Conservation (phyloP, 495 filamentous ascomycete genomes). For the Cercophora samala region DNA sequence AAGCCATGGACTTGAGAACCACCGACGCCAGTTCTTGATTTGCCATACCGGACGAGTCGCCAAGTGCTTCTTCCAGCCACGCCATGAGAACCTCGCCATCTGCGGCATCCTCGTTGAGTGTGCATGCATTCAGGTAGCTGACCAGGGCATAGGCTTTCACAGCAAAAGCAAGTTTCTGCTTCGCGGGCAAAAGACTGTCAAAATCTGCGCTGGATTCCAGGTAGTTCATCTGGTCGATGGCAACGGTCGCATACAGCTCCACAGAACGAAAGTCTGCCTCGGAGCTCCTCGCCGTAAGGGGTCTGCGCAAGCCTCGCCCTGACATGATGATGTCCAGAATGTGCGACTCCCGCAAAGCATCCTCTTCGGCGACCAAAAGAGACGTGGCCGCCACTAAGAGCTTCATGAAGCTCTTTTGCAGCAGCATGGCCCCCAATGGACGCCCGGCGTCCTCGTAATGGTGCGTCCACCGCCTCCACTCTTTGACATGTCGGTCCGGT, state of each 20-base stretch:
- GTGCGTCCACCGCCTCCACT: constrained; percentile 81
- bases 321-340: constrained; percentile 76
- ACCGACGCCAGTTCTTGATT: constrained; percentile 68
- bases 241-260: constrained; percentile 68
- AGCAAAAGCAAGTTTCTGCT: constrained; percentile 80
- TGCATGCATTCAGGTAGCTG: constrained; percentile 77
- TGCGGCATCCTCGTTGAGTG: constrained; percentile 73
- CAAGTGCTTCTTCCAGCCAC: constrained; percentile 79
- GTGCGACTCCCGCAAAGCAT: constrained; percentile 56
- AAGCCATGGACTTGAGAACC: constrained; percentile 75
- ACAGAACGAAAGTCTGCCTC: constrained; percentile 55
- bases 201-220: constrained; percentile 91
- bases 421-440: constrained; percentile 86
- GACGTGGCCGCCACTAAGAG: constrained; percentile 78
- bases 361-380: constrained; percentile 59
- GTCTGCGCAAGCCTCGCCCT: constrained; percentile 36
- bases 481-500: constrained; percentile 50
- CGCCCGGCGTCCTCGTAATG: constrained; percentile 75
- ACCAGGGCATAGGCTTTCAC: constrained; percentile 80
- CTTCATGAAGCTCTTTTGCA: constrained; percentile 82
- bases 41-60: constrained; percentile 75
- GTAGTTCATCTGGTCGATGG: constrained; percentile 74
- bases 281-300: constrained; percentile 37
- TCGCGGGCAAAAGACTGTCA: constrained; percentile 77
- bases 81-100: constrained; percentile 76